A percentile compares a stretch with the other conserved stretches of the same genome.
These are phyloP conservation scores for Fusarium anguioides DNA, from an alignment of 2,329 filamentous ascomycete species.

Conservation along the genomic window DNA sequence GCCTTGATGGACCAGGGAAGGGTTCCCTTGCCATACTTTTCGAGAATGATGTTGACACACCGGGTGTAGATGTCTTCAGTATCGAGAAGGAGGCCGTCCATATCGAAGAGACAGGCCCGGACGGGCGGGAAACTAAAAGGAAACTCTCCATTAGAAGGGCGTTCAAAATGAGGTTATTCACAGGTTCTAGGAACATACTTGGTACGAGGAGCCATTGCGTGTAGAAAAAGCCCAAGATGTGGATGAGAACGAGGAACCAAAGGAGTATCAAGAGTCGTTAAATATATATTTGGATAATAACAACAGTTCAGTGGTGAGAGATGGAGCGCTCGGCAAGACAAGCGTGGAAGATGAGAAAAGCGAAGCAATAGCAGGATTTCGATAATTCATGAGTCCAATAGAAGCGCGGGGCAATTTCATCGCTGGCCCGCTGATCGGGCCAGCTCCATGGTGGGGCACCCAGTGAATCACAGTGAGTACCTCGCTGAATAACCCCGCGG, in stretches of 20 bases:
- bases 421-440: not conserved
- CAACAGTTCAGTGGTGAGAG: not conserved
- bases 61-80: conserved; percentile 90
- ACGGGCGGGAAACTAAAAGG: conserved; percentile 78
- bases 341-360: not conserved
- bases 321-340: not conserved
- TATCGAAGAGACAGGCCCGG: conserved; percentile 95
- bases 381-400: not conserved
- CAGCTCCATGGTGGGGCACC: not conserved
- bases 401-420: conserved; percentile 16
- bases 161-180: not conserved
- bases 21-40: conserved; percentile 75
- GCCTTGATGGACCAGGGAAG: conserved; percentile 97
- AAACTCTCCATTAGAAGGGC: conserved; percentile 17
- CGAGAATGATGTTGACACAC: conserved; percentile 84
- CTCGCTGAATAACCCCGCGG: conserved; percentile 30
- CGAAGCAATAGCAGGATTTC: conserved; percentile 22
- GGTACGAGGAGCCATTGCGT: conserved; percentile 56
- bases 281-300: not conserved
- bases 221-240: not conserved
- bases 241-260: not conserved
- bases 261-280: conserved; percentile 4
- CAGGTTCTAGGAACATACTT: conserved; percentile 53
- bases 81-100: conserved; percentile 96
- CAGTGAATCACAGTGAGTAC: conserved; percentile 9